These are phyloP conservation scores for Telopea speciosissima DNA, from an alignment of 177 flowering plant species.

Conservation along the genomic window DNA sequence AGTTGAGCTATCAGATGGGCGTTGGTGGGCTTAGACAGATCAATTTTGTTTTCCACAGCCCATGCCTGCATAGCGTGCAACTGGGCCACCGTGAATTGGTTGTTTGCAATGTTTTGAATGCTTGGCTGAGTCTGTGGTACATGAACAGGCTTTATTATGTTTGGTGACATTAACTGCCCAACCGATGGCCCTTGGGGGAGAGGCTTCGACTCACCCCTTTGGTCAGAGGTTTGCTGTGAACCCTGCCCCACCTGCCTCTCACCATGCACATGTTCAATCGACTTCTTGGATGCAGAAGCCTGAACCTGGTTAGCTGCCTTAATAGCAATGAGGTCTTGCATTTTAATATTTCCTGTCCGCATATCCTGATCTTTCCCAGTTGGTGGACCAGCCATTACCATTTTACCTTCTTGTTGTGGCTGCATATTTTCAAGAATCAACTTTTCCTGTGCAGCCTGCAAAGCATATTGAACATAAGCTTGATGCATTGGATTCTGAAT, in stretches of 20 bases:
- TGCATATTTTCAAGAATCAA: conserved; percentile 44
- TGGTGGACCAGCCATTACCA: conserved; percentile 47
- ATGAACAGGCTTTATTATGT: conserved; percentile 46
- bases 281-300: conserved; percentile 58
- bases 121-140: conserved; percentile 45
- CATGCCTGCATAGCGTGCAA: conserved; percentile 80
- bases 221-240: conserved; percentile 39
- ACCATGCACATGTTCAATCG: conserved; percentile 45
- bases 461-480: conserved; percentile 72
- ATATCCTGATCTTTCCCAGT: conserved; percentile 67
- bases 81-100: conserved; percentile 63
- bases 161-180: conserved; percentile 48
- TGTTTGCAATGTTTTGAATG: conserved; percentile 48
- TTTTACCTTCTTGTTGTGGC: conserved; percentile 59
- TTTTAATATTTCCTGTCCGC: conserved; percentile 47
- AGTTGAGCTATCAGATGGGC: conserved; percentile 73
- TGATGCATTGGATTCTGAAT: conserved; percentile 57
- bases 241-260: conserved; percentile 64
- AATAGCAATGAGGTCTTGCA: conserved; percentile 64
- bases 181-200: conserved; percentile 27
- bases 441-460: conserved; percentile 71
- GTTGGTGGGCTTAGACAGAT: conserved; percentile 72
- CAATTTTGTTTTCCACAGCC: conserved; percentile 86
- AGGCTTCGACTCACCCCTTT: conserved; percentile 44
- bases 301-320: conserved; percentile 66